A percentile compares a stretch with the other conserved stretches of the same genome.
phyloP scores from a whole-genome alignment of 495 filamentous ascomycete genomes.

The Daldinia loculata region DNA sequence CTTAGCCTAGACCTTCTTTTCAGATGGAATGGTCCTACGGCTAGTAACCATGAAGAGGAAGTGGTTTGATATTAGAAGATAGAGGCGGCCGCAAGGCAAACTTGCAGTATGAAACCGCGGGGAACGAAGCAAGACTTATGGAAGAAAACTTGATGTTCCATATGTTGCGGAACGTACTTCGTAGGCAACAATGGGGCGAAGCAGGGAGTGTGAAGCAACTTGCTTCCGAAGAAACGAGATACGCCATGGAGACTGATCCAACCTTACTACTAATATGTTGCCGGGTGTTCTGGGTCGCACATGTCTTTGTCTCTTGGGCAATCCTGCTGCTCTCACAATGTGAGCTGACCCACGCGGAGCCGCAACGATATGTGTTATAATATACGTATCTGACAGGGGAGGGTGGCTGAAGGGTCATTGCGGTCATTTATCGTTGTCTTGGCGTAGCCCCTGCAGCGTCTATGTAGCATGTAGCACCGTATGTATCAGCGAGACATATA shows the following conservation, averaged over 20 bases:
- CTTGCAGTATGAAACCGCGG: constrained; percentile 14
- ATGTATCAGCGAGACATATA: constrained; percentile 8
- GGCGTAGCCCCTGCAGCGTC: constrained; percentile 26
- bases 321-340: constrained; percentile 29
- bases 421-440: constrained; percentile 27
- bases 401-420: constrained; percentile 37
- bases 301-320: constrained; percentile 18
- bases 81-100: constrained; percentile 18
- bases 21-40: constrained; percentile 13
- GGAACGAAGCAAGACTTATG: constrained; percentile 26
- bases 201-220: constrained; percentile 36
- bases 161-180: constrained; percentile 20
- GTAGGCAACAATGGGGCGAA: constrained; percentile 40
- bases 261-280: constrained; percentile 41
- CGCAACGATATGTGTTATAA: constrained; percentile 22
- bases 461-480: constrained; percentile 12
- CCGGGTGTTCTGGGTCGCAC: constrained; percentile 17
- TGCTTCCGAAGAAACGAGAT: constrained; percentile 32
- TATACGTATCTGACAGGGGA: neutral
- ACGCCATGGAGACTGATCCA: constrained; percentile 33
- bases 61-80: constrained; percentile 17
- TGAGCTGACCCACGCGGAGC: constrained; percentile 35
- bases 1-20: constrained; percentile 23
- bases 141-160: constrained; percentile 27
- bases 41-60: constrained; percentile 17